Evolutionary conservation across 345 rosid genomes (phyloP).

Genomic region (Carallia pectinifolia): DNA sequence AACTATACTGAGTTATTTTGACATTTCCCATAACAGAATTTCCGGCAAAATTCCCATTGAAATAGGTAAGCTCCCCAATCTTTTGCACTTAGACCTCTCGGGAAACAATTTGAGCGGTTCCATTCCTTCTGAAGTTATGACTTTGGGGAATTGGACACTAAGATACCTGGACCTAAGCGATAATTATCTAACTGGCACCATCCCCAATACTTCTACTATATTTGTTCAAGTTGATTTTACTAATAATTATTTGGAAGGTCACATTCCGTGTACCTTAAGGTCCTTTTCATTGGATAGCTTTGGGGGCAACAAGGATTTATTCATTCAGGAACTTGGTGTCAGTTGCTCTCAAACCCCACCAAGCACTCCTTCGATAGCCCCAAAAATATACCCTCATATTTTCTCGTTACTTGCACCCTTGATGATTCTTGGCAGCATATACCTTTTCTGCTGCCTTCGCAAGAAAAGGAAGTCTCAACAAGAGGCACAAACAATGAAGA

Average conservation of each 20-base stretch:
- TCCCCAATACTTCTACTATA: too few species aligned
- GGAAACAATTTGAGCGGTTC: not conserved
- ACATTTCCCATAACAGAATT: not conserved
- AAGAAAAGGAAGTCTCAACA: not conserved
- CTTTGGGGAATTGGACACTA: too few species aligned
- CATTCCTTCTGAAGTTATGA: not conserved
- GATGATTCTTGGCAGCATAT: not conserved
- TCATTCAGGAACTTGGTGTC: not conserved
- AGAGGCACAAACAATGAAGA: too few species aligned
- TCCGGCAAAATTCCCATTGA: not conserved
- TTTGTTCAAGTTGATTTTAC: too few species aligned
- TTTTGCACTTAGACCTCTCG: not conserved
- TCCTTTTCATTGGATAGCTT: too few species aligned
- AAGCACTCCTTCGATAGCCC: too few species aligned
- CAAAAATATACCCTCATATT: not conserved
- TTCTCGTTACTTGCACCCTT: not conserved
- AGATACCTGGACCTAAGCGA: too few species aligned
- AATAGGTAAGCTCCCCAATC: conserved; percentile 3
- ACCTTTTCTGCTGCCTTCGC: not conserved
- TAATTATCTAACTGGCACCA: too few species aligned
- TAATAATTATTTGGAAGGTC: too few species aligned
- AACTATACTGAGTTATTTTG: not conserved
- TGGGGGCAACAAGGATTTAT: too few species aligned
- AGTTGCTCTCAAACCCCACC: too few species aligned
- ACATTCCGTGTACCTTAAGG: too few species aligned